Percentiles rank a stretch among this genome's conserved stretches.
phyloP scores from a whole-genome alignment of 1,139 yeast genomes.

The Suhomyces panamericanus region DNA sequence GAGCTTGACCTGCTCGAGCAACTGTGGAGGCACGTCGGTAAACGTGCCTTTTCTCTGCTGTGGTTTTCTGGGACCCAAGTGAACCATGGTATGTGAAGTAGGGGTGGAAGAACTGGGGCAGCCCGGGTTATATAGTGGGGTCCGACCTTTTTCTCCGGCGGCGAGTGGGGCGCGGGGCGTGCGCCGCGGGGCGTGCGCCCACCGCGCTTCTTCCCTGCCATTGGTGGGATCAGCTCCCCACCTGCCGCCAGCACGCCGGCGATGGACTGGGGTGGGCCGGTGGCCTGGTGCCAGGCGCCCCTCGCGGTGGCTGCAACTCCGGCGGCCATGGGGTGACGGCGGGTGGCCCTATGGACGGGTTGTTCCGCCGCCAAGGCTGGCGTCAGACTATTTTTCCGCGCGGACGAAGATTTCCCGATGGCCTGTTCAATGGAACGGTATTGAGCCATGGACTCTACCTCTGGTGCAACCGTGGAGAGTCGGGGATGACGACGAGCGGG shows the following conservation, averaged over 20 bases:
- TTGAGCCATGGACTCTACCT: too few species aligned
- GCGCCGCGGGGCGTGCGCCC: too few species aligned
- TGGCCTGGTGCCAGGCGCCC: too few species aligned
- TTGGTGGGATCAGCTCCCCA: too few species aligned
- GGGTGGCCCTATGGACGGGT: not conserved
- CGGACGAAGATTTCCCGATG: conserved; percentile 3
- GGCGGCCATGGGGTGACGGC: conserved; percentile 1
- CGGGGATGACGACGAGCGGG: too few species aligned
- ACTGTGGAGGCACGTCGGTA: conserved; percentile 68
- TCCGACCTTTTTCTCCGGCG: not conserved
- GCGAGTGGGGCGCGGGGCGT: too few species aligned
- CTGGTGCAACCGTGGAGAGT: too few species aligned
- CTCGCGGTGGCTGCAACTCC: not conserved
- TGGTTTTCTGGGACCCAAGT: conserved; percentile 80
- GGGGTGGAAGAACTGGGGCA: not conserved
- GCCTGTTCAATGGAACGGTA: too few species aligned
- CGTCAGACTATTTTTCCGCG: conserved; percentile 2
- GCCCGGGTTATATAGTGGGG: not conserved
- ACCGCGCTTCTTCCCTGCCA: too few species aligned
- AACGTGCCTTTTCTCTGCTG: conserved; percentile 81
- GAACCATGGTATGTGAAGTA: conserved; percentile 54
- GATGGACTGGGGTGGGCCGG: too few species aligned
- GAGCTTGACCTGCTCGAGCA: conserved; percentile 57
- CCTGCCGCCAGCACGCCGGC: too few species aligned
- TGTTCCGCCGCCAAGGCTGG: too few species aligned